Percentiles rank a stretch among this genome's conserved stretches.
Conservation (phyloP, 441 rosid genomes). For the Erodium moschatum region DNA sequence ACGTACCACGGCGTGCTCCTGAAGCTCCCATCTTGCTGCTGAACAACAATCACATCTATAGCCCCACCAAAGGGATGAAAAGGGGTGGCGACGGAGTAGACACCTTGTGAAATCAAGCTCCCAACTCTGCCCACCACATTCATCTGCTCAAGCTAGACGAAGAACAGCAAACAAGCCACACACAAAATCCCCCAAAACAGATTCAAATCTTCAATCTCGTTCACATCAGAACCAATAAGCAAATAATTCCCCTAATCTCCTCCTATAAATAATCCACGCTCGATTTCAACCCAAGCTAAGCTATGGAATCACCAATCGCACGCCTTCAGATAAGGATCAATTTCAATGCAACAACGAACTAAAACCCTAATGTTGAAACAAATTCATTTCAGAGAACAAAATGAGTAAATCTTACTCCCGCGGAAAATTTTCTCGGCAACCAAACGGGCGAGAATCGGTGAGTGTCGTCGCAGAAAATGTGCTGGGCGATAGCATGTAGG, state of each 20-base stretch:
- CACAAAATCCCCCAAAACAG: neutral
- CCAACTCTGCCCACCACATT: slow-evolving; percentile 82
- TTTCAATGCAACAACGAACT: neutral
- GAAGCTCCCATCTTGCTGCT: slow-evolving; percentile 71
- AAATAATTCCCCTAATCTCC: slow-evolving; percentile 8
- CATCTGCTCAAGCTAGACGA: slow-evolving; percentile 39
- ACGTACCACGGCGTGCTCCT: slow-evolving; percentile 87
- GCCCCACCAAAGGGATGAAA: slow-evolving; percentile 96
- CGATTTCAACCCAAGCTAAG: slow-evolving; percentile 9
- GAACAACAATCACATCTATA: slow-evolving; percentile 77
- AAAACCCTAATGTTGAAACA: slow-evolving; percentile 9
- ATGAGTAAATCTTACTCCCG: slow-evolving; percentile 13
- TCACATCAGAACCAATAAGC: neutral
- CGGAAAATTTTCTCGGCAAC: slow-evolving; percentile 18
- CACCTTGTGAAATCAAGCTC: slow-evolving; percentile 72
- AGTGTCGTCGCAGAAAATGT: neutral
- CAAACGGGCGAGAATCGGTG: slow-evolving; percentile 7
- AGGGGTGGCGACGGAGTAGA: slow-evolving; percentile 81
- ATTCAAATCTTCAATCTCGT: neutral
- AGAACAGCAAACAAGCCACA: neutral
- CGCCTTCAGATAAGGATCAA: neutral
- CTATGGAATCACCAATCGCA: neutral
- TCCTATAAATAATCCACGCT: slow-evolving; percentile 16
- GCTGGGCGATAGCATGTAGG: neutral
- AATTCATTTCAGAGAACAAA: neutral